Evolutionary conservation across 1,284 basidiomycete species (phyloP).

Genomic region (Cutaneotrichosporon mucoides): DNA sequence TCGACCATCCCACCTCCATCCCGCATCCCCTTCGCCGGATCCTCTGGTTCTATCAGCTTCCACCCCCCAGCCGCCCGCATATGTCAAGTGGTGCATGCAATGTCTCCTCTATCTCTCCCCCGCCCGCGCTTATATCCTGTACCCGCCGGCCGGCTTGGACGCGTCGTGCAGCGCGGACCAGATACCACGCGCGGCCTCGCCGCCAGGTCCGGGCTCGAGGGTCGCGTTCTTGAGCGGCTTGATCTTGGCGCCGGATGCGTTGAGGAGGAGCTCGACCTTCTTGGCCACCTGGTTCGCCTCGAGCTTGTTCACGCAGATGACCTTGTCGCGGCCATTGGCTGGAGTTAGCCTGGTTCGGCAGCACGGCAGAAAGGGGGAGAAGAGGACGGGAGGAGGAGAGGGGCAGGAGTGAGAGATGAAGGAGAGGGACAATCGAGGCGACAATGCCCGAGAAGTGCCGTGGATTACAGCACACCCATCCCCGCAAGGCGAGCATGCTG

Average conservation of each 20-base stretch:
- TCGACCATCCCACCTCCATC: no score
- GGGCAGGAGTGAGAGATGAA: not conserved
- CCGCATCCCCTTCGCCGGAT: no score
- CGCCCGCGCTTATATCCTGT: conserved; percentile 34
- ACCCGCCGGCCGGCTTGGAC: conserved; percentile 35
- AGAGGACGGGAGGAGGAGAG: not conserved
- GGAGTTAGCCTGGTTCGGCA: conserved; percentile 1
- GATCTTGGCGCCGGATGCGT: conserved; percentile 46
- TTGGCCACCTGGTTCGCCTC: conserved; percentile 44
- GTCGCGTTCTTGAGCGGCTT: conserved; percentile 46
- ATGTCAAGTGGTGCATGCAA: conserved; percentile 6
- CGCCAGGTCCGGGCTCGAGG: conserved; percentile 45
- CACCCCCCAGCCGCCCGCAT: not conserved
- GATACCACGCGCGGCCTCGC: conserved; percentile 45
- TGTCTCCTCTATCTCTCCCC: not conserved
- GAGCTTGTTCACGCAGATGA: conserved; percentile 51
- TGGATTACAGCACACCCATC: not conserved
- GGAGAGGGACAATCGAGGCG: no score
- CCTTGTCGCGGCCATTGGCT: conserved; percentile 53
- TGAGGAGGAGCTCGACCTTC: conserved; percentile 47
- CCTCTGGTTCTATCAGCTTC: not conserved
- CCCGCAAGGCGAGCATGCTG: no score
- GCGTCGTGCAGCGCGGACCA: conserved; percentile 45
- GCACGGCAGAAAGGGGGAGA: not conserved
- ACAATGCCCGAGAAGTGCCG: no score